Percentiles rank a stretch among this genome's conserved stretches.
These are phyloP conservation scores for Diospyros kaki DNA, from an alignment of 148 eudicot species.

Conservation along the genomic window DNA sequence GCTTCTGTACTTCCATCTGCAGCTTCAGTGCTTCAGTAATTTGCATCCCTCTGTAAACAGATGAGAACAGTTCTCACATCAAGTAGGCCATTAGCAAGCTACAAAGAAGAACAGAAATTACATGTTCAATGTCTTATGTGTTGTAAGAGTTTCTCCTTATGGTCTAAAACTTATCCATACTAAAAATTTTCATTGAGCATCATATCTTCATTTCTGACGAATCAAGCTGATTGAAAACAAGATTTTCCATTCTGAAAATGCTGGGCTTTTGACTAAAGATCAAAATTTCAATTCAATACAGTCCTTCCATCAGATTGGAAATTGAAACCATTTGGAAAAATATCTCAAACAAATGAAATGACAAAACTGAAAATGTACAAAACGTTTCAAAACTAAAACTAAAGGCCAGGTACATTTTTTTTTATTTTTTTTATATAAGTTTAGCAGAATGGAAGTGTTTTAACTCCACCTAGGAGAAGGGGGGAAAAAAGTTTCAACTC, in stretches of 20 bases:
- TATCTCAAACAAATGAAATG: too few relatives aligned
- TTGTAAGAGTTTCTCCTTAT: too few relatives aligned
- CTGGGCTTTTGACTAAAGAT: not conserved
- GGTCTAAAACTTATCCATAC: not conserved
- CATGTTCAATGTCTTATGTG: not conserved
- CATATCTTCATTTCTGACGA: not conserved
- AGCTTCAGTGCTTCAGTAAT: slow-evolving; percentile 56
- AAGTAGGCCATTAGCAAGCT: slow-evolving; percentile 8
- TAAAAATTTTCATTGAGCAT: not conserved
- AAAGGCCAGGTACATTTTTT: too few relatives aligned
- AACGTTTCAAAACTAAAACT: too few relatives aligned
- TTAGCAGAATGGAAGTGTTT: too few relatives aligned
- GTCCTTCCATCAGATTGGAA: too few relatives aligned
- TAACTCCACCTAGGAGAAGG: too few relatives aligned
- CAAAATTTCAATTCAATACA: too few relatives aligned
- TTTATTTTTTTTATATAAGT: too few relatives aligned
- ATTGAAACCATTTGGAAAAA: too few relatives aligned
- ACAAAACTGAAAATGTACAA: too few relatives aligned
- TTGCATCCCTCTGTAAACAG: slow-evolving; percentile 37
- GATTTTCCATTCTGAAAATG: not conserved
- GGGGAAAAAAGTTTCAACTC: too few relatives aligned
- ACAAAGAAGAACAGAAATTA: not conserved
- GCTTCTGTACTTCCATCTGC: slow-evolving; percentile 65
- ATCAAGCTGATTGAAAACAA: not conserved
- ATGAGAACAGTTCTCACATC: slow-evolving; percentile 3